These are phyloP conservation scores for Neofusicoccum umdonicola DNA, from an alignment of 2,329 filamentous ascomycete species.

Conservation along the genomic window DNA sequence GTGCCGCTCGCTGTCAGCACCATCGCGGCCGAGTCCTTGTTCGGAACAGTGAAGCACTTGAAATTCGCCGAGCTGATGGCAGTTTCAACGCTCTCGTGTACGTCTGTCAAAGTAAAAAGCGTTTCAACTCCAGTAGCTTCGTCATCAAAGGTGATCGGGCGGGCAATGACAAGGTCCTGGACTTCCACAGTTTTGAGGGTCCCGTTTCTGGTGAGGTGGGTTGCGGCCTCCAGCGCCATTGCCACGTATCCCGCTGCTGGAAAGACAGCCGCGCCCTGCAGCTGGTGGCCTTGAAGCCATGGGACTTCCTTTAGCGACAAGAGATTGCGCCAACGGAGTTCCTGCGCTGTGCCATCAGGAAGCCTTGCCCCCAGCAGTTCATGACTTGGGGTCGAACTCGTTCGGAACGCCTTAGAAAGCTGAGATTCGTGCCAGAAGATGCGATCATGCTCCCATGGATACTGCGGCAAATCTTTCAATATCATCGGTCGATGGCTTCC, in stretches of 20 bases:
- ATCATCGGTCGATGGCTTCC: too few relatives aligned
- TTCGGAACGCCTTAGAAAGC: conserved; percentile 12
- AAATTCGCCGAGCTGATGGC: too few relatives aligned
- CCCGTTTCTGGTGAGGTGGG: neutral
- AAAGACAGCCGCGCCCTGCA: conserved; percentile 31
- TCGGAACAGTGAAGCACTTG: too few relatives aligned
- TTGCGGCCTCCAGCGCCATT: conserved; percentile 33
- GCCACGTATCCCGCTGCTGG: conserved; percentile 35
- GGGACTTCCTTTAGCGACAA: conserved; percentile 30
- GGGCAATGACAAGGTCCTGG: conserved; percentile 10
- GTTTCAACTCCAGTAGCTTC: too few relatives aligned
- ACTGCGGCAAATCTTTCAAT: too few relatives aligned
- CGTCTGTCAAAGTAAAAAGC: too few relatives aligned
- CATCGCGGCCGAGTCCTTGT: too few relatives aligned
- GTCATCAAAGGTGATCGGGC: conserved; percentile 17
- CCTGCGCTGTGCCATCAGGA: conserved; percentile 25
- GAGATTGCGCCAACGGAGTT: conserved; percentile 34
- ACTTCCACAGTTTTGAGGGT: neutral
- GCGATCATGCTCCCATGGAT: too few relatives aligned
- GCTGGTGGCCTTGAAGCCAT: conserved; percentile 37
- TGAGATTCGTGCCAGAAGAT: neutral
- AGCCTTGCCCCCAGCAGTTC: conserved; percentile 22
- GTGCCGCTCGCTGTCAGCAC: too few relatives aligned
- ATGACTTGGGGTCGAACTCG: conserved; percentile 16
- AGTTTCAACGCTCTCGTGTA: too few relatives aligned